Conservation (phyloP, 2,329 filamentous ascomycete species). For the Beauveria pseudobassiana region DNA sequence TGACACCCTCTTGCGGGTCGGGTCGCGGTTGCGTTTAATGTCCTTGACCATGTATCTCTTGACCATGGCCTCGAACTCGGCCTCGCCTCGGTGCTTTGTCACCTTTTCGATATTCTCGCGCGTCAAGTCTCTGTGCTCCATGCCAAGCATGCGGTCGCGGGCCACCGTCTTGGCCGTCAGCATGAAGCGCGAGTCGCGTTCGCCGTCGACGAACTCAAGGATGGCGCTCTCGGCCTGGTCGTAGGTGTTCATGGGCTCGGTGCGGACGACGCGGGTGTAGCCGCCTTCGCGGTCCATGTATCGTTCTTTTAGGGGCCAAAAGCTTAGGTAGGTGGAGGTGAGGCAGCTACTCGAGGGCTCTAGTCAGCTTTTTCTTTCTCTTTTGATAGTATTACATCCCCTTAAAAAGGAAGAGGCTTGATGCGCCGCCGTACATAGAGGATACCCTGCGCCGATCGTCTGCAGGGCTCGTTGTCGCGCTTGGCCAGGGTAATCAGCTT, state of each 20-base stretch:
- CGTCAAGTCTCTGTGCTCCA: slow-evolving; percentile 62
- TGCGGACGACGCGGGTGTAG: slow-evolving; percentile 89
- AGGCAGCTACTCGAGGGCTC: slow-evolving; percentile 42
- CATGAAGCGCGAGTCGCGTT: slow-evolving; percentile 87
- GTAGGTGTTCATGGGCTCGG: slow-evolving; percentile 73
- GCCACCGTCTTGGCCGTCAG: slow-evolving; percentile 84
- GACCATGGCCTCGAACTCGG: slow-evolving; percentile 51
- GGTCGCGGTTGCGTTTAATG: background rate
- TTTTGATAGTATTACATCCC: background rate
- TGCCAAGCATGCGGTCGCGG: slow-evolving; percentile 47
- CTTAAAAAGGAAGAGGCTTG: background rate
- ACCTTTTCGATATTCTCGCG: slow-evolving; percentile 75
- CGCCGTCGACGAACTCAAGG: slow-evolving; percentile 90
- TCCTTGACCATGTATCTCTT: slow-evolving; percentile 6
- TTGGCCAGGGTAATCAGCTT: slow-evolving; percentile 92
- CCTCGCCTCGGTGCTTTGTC: slow-evolving; percentile 65
- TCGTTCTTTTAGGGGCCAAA: slow-evolving; percentile 68
- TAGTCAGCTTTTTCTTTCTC: background rate
- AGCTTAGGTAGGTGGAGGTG: slow-evolving; percentile 72
- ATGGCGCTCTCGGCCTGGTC: slow-evolving; percentile 89
- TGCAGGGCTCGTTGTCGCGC: slow-evolving; percentile 78
- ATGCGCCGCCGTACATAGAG: slow-evolving; percentile 63
- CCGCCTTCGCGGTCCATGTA: slow-evolving; percentile 77
- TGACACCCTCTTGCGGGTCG: background rate
- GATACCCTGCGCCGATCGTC: slow-evolving; percentile 66